Percentiles rank a stretch among this genome's conserved stretches.
These are phyloP conservation scores for Podila verticillata DNA, from an alignment of 192 early-diverging fungal species.

Conservation along the genomic window DNA sequence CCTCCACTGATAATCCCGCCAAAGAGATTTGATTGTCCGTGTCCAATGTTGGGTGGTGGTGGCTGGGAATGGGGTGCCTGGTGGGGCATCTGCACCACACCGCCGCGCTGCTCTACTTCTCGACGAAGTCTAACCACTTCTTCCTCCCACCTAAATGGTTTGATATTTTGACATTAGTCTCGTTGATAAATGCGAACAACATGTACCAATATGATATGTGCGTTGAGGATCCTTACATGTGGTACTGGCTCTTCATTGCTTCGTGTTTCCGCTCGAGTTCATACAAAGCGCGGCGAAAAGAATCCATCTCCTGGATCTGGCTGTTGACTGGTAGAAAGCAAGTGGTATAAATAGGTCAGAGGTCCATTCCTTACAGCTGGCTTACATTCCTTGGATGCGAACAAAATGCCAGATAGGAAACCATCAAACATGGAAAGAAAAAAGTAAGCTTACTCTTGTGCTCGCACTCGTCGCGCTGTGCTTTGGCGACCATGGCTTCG, in stretches of 20 bases:
- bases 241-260: conserved; percentile 80
- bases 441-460: conserved; percentile 74
- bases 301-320: conserved; percentile 84
- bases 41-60: conserved; percentile 72
- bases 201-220: background rate
- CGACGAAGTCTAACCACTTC: conserved; percentile 84
- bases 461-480: conserved; percentile 89
- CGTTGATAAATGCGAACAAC: background rate
- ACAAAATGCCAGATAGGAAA: background rate
- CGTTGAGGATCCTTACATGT: conserved; percentile 20
- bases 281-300: conserved; percentile 77
- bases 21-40: conserved; percentile 68
- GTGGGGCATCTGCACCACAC: conserved; percentile 59
- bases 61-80: conserved; percentile 61
- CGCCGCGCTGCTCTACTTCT: conserved; percentile 82
- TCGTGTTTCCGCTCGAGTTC: conserved; percentile 88
- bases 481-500: conserved; percentile 76
- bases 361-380: no score
- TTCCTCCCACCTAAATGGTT: conserved; percentile 73
- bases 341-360: no score
- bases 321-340: conserved; percentile 56
- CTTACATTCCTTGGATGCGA: background rate
- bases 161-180: background rate
- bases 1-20: conserved; percentile 60
- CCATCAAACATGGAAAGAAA: background rate